These are phyloP conservation scores for Aspergillus conjunctus DNA, from an alignment of 495 filamentous ascomycete species.

Conservation along the genomic window DNA sequence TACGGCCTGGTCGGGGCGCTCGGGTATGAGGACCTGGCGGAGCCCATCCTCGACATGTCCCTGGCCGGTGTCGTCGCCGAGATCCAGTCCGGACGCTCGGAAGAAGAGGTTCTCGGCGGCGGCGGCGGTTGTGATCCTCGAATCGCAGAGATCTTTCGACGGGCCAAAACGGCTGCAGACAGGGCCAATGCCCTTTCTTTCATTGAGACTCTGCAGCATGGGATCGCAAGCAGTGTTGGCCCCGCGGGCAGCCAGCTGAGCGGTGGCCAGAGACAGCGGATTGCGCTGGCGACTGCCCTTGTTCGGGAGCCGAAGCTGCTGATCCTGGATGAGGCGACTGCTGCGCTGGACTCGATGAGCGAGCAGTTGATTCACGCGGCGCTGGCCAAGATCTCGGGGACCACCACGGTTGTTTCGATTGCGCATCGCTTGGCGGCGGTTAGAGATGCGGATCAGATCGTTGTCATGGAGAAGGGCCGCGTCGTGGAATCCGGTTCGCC, in stretches of 20 bases:
- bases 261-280: slow-evolving; percentile 68
- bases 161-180: slow-evolving; percentile 32
- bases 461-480: slow-evolving; percentile 32
- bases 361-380: slow-evolving; percentile 72
- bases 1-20: slow-evolving; percentile 60
- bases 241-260: slow-evolving; percentile 44
- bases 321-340: slow-evolving; percentile 59
- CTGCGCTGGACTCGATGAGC: slow-evolving; percentile 56
- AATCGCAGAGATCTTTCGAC: slow-evolving; percentile 14
- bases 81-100: slow-evolving; percentile 11
- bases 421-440: slow-evolving; percentile 52
- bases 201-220: slow-evolving; percentile 48
- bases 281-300: slow-evolving; percentile 62
- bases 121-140: slow-evolving; percentile 31
- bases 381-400: slow-evolving; percentile 41
- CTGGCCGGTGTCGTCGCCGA: slow-evolving; percentile 31
- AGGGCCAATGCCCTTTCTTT: slow-evolving; percentile 42
- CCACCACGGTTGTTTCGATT: slow-evolving; percentile 44
- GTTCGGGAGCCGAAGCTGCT: slow-evolving; percentile 51
- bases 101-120: background rate
- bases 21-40: slow-evolving; percentile 33
- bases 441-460: slow-evolving; percentile 37
- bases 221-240: slow-evolving; percentile 52
- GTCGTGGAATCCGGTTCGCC: slow-evolving; percentile 41
- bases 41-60: slow-evolving; percentile 26